Conservation (phyloP, 2,329 filamentous ascomycete species). For the Pleurostoma richardsiae region DNA sequence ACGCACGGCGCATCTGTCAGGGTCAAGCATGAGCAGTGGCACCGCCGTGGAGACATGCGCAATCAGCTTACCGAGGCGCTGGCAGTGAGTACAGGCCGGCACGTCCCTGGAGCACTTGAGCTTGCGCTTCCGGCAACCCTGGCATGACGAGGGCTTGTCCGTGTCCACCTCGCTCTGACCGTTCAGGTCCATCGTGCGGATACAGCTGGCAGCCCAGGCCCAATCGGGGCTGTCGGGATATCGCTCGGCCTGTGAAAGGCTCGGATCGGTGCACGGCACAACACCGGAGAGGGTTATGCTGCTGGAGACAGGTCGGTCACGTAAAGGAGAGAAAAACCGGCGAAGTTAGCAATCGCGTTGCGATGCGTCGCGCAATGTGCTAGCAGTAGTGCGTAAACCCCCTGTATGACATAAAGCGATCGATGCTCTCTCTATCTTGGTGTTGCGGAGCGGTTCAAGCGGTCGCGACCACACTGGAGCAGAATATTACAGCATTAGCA, state of each 20-base stretch:
- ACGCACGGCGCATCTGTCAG: conserved; percentile 21
- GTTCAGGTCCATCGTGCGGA: not conserved
- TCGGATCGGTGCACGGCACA: not conserved
- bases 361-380: too few species aligned
- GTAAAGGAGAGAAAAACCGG: not conserved
- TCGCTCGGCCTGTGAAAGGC: not conserved
- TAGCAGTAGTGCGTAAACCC: too few species aligned
- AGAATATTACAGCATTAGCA: too few species aligned
- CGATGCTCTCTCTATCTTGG: too few species aligned
- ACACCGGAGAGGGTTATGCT: not conserved
- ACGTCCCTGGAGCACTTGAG: not conserved
- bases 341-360: too few species aligned
- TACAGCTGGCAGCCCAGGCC: not conserved
- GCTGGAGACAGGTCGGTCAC: not conserved
- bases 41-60: not conserved
- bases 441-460: too few species aligned
- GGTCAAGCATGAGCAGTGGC: not conserved
- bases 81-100: not conserved
- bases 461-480: too few species aligned
- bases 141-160: not conserved
- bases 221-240: not conserved
- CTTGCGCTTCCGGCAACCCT: not conserved
- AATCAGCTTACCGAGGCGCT: not conserved
- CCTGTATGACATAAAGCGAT: too few species aligned
- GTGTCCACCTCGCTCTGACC: not conserved